A percentile compares a stretch with the other conserved stretches of the same genome.
phyloP scores from a whole-genome alignment of 1,139 yeast genomes.

The Pichia sp. region DNA sequence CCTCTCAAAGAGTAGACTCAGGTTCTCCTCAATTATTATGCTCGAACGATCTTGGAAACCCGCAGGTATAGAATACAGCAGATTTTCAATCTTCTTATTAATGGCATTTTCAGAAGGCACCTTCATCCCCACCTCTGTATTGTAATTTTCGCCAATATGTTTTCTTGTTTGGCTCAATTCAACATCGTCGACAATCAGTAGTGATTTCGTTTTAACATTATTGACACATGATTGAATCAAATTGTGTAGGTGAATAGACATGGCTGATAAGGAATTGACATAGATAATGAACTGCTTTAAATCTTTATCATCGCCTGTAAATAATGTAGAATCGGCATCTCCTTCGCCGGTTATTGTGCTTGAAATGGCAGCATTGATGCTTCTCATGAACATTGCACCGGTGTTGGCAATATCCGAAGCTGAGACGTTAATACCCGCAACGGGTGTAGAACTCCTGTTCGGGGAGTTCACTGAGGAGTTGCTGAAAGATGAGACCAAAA shows the following conservation, averaged over 20 bases:
- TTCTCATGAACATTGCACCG: slow-evolving; percentile 24
- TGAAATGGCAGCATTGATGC: slow-evolving; percentile 26
- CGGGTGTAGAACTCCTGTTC: slow-evolving; percentile 10
- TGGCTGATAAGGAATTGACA: slow-evolving; percentile 48
- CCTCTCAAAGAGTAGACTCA: slow-evolving; percentile 50
- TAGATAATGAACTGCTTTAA: slow-evolving; percentile 40
- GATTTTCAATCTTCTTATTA: slow-evolving; percentile 18
- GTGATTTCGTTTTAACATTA: slow-evolving; percentile 17
- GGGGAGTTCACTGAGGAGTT: slow-evolving; percentile 2
- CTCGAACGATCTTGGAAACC: slow-evolving; percentile 33
- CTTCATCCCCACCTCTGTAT: slow-evolving; percentile 13
- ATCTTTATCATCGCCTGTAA: slow-evolving; percentile 26
- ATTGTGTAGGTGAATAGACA: slow-evolving; percentile 45
- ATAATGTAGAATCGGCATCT: slow-evolving; percentile 7
- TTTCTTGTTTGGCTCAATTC: slow-evolving; percentile 16
- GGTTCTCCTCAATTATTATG: slow-evolving; percentile 43
- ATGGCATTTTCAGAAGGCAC: slow-evolving; percentile 16
- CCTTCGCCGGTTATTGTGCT: slow-evolving; percentile 27
- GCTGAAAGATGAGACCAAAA: slow-evolving; percentile 4
- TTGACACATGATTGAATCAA: slow-evolving; percentile 28
- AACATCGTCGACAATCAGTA: slow-evolving; percentile 24
- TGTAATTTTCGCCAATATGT: slow-evolving; percentile 10
- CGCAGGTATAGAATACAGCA: slow-evolving; percentile 30
- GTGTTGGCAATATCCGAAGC: slow-evolving; percentile 21
- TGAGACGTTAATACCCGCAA: slow-evolving; percentile 19